A percentile compares a stretch with the other conserved stretches of the same genome.
phyloP scores from a whole-genome alignment of 208 protist genomes.

The Leishmania turanica region DNA sequence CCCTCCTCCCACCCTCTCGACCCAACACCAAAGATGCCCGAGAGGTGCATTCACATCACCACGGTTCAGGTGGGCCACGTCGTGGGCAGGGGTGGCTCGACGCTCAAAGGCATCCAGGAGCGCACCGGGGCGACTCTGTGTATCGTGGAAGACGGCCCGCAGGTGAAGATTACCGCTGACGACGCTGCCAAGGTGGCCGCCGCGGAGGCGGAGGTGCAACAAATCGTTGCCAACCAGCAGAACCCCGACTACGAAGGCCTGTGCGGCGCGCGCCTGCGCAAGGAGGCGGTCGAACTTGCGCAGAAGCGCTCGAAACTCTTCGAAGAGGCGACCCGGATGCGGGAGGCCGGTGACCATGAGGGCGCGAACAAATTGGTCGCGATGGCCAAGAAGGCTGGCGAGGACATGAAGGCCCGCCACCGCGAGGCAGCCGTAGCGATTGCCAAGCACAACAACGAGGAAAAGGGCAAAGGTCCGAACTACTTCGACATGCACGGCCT shows the following conservation, averaged over 20 bases:
- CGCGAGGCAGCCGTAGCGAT: slow-evolving; percentile 47
- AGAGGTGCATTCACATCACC: slow-evolving; percentile 38
- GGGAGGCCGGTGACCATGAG: slow-evolving; percentile 35
- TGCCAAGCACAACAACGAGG: slow-evolving; percentile 55
- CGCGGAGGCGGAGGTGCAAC: slow-evolving; percentile 35
- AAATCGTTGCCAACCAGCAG: slow-evolving; percentile 45
- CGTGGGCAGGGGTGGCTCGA: slow-evolving; percentile 49
- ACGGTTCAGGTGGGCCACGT: slow-evolving; percentile 52
- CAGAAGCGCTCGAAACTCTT: slow-evolving; percentile 49
- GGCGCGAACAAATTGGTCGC: slow-evolving; percentile 35
- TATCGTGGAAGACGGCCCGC: slow-evolving; percentile 43
- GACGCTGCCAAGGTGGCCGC: slow-evolving; percentile 37
- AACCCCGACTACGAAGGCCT: slow-evolving; percentile 66
- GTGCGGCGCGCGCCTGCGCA: slow-evolving; percentile 39
- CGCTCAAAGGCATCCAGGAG: slow-evolving; percentile 47
- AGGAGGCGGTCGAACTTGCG: slow-evolving; percentile 44
- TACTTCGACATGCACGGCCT: slow-evolving; percentile 69
- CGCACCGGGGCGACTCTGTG: slow-evolving; percentile 48
- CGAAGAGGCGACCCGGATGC: slow-evolving; percentile 40
- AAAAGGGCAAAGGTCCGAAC: slow-evolving; percentile 50
- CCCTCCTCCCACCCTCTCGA: not conserved
- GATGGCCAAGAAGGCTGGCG: slow-evolving; percentile 41
- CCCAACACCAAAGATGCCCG: slow-evolving; percentile 21
- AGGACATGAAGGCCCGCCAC: slow-evolving; percentile 38
- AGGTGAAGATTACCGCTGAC: slow-evolving; percentile 55